Evolutionary conservation across 495 filamentous ascomycete species (phyloP), one percentile per base, ranked within the genome.

Genomic region (Ramalina peruviana): DNA sequence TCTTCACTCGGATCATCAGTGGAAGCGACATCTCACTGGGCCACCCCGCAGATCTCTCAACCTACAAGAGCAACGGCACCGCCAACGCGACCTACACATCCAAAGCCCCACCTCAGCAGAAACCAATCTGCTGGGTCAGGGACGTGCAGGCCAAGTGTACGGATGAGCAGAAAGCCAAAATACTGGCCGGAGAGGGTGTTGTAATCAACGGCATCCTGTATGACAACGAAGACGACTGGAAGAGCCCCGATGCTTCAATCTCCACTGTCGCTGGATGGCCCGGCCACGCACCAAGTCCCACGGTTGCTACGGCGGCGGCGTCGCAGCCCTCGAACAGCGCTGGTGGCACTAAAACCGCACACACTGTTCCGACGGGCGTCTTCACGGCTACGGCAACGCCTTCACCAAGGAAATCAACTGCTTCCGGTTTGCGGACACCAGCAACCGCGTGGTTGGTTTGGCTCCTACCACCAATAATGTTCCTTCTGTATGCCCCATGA

Each of bases 41-140:
- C 12, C 62, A 66, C 17, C 36, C 52, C 11, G 60, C 76, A 36
- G 60, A 80, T 55, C 65, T 75, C 6, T 60, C 63, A 10, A 59
- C 52, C 20, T 83, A 76, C 60, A 66, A 65, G 51, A 80, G 73
- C 6, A 68, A 64, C 9, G 82, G 82, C 5, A 61, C 69, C 6
- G 45, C 60, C 19, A 72, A 73, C 49, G 65, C 79, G 3, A 72
- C 66, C 4, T 60, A 67, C 39, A 66, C 62, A 3, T 65, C 72
- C 46, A 66, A 52, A 12, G 51, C 73, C 3, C 72, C 74, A 0
- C 25, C 48, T 1, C 67, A 61, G 41, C 65, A 65, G 6, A 52
- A 58, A n/a, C 62, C 65, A 7, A 76, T 70, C 10, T 85, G 81
- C 60, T 85, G 71, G 63, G 49, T 83, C 6, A 70, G 80, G 37